Evolutionary conservation across 768 basidiomycete genomes (phyloP), one percentile per base, ranked within the genome.

Genomic region (Tulasnella sp.): DNA sequence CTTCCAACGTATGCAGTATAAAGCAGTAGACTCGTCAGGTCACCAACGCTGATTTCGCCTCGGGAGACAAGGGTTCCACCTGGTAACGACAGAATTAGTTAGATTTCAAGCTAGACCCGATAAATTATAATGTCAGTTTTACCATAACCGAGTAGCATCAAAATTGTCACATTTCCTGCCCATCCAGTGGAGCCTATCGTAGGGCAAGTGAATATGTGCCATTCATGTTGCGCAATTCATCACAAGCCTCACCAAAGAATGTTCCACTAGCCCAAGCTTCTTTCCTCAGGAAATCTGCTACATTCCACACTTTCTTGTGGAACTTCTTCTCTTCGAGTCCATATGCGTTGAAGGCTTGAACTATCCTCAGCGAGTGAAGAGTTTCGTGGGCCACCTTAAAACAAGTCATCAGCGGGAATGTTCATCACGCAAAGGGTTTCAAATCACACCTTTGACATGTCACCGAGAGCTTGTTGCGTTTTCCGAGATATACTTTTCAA

Each of bases 381-480:
- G 91, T 80, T 61, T 99, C 93, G 53, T 88, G 82, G 4, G 92
- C 91, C 10, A 87, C 80, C 75, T 86, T 50, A 29, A 29, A 41
- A 29, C 40, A 24, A 12, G 4, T 13, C 16, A 47, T 19, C 9
- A 43, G 20, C 8, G 19, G 7, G 24, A n/a, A 35, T 12, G 16
- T 15, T 15, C 16, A 28, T 32, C n/a, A 2, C 37, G 25, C 27
- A 29, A 16, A 12, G 34, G 12, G 34, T 35, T 35, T 35, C 13
- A 29, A 4, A 40, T 58, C 59, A 33, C 13, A 68, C 72, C 65
- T 76, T 91, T 28, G 90, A 88, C 91, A 93, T 90, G 49, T 93
- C 91, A 49, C 92, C 92, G 46, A 95, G 75, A 1, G 92, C 89
- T 60, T 91, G 90, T 64, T 99, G 93, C 5, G 93, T 92, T 60